phyloP scores from a whole-genome alignment of 1,284 basidiomycete species.

The Cutaneotrichosporon sp. region DNA sequence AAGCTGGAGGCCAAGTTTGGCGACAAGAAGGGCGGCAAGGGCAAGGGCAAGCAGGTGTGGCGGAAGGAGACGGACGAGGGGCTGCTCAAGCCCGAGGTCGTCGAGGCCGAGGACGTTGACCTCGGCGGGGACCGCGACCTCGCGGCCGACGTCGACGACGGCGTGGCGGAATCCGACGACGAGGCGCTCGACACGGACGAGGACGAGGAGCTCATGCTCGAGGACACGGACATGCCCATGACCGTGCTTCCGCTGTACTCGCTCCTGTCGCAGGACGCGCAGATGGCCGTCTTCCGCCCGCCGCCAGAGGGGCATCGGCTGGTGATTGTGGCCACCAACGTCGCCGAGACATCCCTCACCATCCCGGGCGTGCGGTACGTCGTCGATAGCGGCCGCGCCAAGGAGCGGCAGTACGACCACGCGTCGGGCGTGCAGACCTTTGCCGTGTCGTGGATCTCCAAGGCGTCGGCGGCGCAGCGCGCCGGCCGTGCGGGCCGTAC shows the following conservation, averaged over 20 bases:
- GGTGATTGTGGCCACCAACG: constrained; percentile 74
- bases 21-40: constrained; percentile 56
- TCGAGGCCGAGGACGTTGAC: constrained; percentile 55
- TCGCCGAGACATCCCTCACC: constrained; percentile 76
- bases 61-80: constrained; percentile 14
- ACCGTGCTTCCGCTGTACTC: constrained; percentile 75
- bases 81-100: constrained; percentile 36
- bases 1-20: constrained; percentile 80
- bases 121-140: constrained; percentile 53
- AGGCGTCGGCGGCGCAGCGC: constrained; percentile 71
- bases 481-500: constrained; percentile 75
- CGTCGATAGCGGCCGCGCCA: constrained; percentile 72
- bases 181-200: constrained; percentile 55
- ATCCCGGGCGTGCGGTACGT: constrained; percentile 77
- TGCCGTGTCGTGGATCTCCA: constrained; percentile 72
- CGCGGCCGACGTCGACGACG: constrained; percentile 57
- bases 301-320: constrained; percentile 66
- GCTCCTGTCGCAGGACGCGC: constrained; percentile 68
- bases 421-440: constrained; percentile 68
- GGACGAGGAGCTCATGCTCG: constrained; percentile 53
- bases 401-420: constrained; percentile 71
- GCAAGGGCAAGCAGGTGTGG: constrained; percentile 10
- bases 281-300: constrained; percentile 70
- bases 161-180: constrained; percentile 51
- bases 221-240: constrained; percentile 59